Percentiles rank a stretch among this genome's conserved stretches.
Evolutionary conservation across 805 yeast genomes (phyloP).

Genomic region (Wickerhamomyces chambardii): DNA sequence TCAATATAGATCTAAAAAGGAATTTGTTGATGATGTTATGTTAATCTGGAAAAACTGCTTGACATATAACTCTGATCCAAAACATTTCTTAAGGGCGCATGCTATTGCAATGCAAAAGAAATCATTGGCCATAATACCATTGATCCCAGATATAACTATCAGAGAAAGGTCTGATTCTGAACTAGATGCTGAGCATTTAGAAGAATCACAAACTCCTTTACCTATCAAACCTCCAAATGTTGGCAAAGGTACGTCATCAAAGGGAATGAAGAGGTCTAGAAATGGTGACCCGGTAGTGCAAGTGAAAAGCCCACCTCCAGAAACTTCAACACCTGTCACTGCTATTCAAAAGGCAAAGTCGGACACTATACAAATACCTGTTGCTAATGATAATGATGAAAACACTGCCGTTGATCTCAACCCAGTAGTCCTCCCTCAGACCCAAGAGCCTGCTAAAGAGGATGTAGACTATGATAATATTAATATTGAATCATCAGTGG

Average conservation of each 20-base stretch:
- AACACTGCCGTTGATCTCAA: too few relatives aligned
- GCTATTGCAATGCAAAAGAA: slow-evolving; percentile 96
- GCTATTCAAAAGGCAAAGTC: neutral
- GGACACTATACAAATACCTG: too few relatives aligned
- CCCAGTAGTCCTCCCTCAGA: too few relatives aligned
- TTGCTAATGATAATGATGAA: too few relatives aligned
- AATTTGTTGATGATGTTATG: slow-evolving; percentile 92
- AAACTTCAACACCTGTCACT: slow-evolving; percentile 5
- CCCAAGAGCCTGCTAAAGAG: too few relatives aligned
- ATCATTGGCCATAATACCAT: slow-evolving; percentile 62
- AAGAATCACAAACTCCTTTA: slow-evolving; percentile 10
- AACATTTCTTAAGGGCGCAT: slow-evolving; percentile 82
- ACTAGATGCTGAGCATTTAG: slow-evolving; percentile 23
- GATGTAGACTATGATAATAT: neutral
- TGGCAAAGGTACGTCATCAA: slow-evolving; percentile 23
- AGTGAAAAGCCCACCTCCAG: too few relatives aligned
- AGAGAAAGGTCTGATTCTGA: slow-evolving; percentile 68
- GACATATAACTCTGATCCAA: slow-evolving; percentile 90
- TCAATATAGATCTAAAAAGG: slow-evolving; percentile 76
- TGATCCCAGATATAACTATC: slow-evolving; percentile 83
- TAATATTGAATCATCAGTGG: slow-evolving; percentile 7
- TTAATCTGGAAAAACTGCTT: slow-evolving; percentile 93
- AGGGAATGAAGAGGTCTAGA: slow-evolving; percentile 29
- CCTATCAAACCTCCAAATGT: slow-evolving; percentile 13
- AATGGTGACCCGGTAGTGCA: slow-evolving; percentile 24